A percentile compares a stretch with the other conserved stretches of the same genome.
phyloP scores from a whole-genome alignment of 2,329 filamentous ascomycete species.

The Claviceps sp. region DNA sequence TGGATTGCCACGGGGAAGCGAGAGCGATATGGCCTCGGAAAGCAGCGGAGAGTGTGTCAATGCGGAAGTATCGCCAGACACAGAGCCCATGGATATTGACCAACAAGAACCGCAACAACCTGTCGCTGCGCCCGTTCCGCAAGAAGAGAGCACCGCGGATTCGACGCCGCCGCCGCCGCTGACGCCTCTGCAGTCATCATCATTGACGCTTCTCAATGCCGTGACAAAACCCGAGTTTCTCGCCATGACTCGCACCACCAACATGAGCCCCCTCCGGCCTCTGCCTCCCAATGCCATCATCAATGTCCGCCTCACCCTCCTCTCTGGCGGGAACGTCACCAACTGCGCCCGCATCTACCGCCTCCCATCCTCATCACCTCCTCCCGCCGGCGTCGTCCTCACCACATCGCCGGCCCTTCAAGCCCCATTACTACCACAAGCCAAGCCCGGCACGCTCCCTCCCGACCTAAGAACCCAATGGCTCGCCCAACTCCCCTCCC shows the following conservation, averaged over 20 bases:
- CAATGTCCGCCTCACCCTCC: constrained; percentile 52
- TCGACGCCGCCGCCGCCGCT: neutral
- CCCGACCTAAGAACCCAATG: constrained; percentile 51
- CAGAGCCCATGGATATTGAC: constrained; percentile 21
- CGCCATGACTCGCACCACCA: constrained; percentile 11
- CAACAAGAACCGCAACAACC: constrained; percentile 3
- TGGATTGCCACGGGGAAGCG: constrained; percentile 9
- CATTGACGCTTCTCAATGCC: constrained; percentile 11
- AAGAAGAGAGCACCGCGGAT: neutral
- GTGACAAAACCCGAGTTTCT: constrained; percentile 19
- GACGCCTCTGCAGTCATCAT: neutral
- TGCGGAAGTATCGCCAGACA: constrained; percentile 3
- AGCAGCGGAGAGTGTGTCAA: constrained; percentile 2
- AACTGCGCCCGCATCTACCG: constrained; percentile 75
- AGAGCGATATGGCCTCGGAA: neutral
- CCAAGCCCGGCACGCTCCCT: constrained; percentile 18
- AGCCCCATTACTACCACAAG: constrained; percentile 21
- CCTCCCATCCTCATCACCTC: constrained; percentile 35
- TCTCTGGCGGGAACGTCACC: constrained; percentile 55
- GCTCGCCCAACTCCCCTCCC: constrained; percentile 44
- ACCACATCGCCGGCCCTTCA: constrained; percentile 31
- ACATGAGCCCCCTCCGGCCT: constrained; percentile 12
- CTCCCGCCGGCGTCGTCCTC: constrained; percentile 14
- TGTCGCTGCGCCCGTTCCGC: neutral
- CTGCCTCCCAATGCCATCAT: constrained; percentile 27